Percentiles rank a stretch among this genome's conserved stretches.
Conservation (phyloP, 192 early-diverging fungal species). For the Coemansia sp. region DNA sequence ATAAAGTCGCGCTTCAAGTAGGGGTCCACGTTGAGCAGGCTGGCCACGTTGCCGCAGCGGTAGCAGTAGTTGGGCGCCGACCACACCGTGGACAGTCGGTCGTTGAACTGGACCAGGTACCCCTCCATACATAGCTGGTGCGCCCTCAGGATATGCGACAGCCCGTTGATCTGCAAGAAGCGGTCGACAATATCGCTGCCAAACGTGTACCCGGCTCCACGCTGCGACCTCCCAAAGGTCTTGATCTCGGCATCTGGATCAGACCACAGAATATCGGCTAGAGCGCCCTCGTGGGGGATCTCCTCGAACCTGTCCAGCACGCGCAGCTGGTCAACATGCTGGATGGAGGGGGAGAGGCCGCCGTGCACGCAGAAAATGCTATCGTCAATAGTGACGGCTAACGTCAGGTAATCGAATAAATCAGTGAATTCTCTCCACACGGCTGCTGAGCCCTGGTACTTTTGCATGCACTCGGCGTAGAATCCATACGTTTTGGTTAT, state of each 20-base stretch:
- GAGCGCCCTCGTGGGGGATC: slow-evolving; percentile 47
- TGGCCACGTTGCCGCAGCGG: slow-evolving; percentile 95
- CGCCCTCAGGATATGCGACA: slow-evolving; percentile 88
- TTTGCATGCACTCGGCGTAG: slow-evolving; percentile 86
- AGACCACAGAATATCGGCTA: slow-evolving; percentile 51
- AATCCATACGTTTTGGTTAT: slow-evolving; percentile 96
- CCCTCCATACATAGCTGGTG: slow-evolving; percentile 99
- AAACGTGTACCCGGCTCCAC: slow-evolving; percentile 97
- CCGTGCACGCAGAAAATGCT: slow-evolving; percentile 95
- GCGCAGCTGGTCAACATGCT: slow-evolving; percentile 36
- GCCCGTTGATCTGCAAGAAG: slow-evolving; percentile 91
- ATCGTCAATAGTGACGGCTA: slow-evolving; percentile 86
- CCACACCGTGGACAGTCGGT: slow-evolving; percentile 95
- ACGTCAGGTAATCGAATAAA: slow-evolving; percentile 88
- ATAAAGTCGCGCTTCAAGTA: slow-evolving; percentile 47
- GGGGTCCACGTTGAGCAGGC: slow-evolving; percentile 78
- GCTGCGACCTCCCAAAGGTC: slow-evolving; percentile 37
- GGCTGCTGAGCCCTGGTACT: slow-evolving; percentile 69
- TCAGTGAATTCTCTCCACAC: slow-evolving; percentile 95
- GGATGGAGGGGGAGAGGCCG: slow-evolving; percentile 57
- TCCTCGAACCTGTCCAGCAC: slow-evolving; percentile 38
- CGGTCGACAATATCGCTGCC: slow-evolving; percentile 92
- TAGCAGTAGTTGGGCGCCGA: slow-evolving; percentile 98
- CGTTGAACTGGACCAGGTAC: slow-evolving; percentile 67
- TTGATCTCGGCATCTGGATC: slow-evolving; percentile 33